Conservation (phyloP, 441 rosid species). For the Adansonia grandidieri region DNA sequence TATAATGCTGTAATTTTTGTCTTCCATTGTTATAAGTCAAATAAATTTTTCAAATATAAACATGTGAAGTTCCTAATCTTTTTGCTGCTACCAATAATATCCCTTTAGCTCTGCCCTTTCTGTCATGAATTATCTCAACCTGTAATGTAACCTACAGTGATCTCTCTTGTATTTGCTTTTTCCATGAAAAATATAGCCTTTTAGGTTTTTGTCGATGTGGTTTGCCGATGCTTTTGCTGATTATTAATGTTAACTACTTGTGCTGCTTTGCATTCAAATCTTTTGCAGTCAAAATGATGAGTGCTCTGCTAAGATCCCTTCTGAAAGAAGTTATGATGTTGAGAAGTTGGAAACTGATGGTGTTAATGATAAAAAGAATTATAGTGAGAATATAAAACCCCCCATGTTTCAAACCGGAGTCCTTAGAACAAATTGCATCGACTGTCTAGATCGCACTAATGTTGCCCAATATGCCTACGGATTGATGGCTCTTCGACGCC, state of each 20-base stretch:
- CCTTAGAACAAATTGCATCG: slow-evolving; percentile 76
- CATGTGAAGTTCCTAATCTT: neutral
- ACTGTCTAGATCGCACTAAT: slow-evolving; percentile 80
- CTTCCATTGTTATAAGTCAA: neutral
- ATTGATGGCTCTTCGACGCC: slow-evolving; percentile 67
- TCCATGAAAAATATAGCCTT: neutral
- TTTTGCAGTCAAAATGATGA: slow-evolving; percentile 48
- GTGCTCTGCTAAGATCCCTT: slow-evolving; percentile 32
- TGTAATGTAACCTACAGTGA: neutral
- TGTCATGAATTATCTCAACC: neutral
- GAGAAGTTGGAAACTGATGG: slow-evolving; percentile 34
- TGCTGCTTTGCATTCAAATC: slow-evolving; percentile 31
- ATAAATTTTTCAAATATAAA: neutral
- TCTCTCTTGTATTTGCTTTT: neutral
- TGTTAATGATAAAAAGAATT: slow-evolving; percentile 22
- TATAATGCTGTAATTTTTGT: neutral
- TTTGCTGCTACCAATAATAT: slow-evolving; percentile 3
- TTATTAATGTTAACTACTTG: neutral
- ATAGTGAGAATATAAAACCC: slow-evolving; percentile 40
- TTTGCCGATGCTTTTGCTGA: slow-evolving; percentile 9
- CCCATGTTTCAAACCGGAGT: slow-evolving; percentile 66
- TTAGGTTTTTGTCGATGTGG: neutral
- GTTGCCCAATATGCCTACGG: slow-evolving; percentile 83
- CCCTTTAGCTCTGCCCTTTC: neutral
- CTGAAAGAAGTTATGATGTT: slow-evolving; percentile 37